A percentile compares a stretch with the other conserved stretches of the same genome.
Conservation (phyloP, 1,284 basidiomycete genomes). For the Moesziomyces globuligerus region DNA sequence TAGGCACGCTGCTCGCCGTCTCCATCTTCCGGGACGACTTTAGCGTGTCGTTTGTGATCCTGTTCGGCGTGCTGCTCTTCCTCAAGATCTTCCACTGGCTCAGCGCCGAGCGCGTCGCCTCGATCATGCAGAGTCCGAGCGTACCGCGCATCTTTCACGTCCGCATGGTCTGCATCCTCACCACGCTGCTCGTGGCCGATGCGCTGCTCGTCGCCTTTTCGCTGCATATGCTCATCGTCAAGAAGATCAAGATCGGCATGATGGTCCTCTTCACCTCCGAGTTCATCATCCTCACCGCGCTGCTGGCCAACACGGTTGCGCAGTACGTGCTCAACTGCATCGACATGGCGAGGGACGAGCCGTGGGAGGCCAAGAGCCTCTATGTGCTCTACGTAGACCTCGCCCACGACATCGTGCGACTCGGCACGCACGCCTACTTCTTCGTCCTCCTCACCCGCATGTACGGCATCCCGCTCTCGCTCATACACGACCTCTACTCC, state of each 20-base stretch:
- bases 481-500: constrained; percentile 94
- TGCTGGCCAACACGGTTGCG: constrained; percentile 78
- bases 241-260: constrained; percentile 72
- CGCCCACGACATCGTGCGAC: constrained; percentile 85
- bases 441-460: constrained; percentile 93
- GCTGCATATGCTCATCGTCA: constrained; percentile 71
- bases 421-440: constrained; percentile 83
- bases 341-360: constrained; percentile 70
- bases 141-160: constrained; percentile 84
- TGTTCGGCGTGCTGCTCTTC: constrained; percentile 91
- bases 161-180: constrained; percentile 79
- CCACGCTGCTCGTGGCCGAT: constrained; percentile 78
- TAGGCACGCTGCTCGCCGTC: constrained; percentile 92
- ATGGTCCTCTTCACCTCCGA: constrained; percentile 92
- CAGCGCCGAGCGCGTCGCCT: constrained; percentile 91
- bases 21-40: constrained; percentile 84
- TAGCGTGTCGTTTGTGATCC: constrained; percentile 87
- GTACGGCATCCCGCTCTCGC: constrained; percentile 96
- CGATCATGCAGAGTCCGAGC: constrained; percentile 95
- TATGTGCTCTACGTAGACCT: constrained; percentile 94
- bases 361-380: constrained; percentile 98
- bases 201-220: constrained; percentile 78
- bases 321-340: constrained; percentile 87
- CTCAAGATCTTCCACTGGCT: constrained; percentile 99
- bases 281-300: constrained; percentile 83